phyloP scores from a whole-genome alignment of 768 basidiomycete species.

The Amylocystis lapponica region DNA sequence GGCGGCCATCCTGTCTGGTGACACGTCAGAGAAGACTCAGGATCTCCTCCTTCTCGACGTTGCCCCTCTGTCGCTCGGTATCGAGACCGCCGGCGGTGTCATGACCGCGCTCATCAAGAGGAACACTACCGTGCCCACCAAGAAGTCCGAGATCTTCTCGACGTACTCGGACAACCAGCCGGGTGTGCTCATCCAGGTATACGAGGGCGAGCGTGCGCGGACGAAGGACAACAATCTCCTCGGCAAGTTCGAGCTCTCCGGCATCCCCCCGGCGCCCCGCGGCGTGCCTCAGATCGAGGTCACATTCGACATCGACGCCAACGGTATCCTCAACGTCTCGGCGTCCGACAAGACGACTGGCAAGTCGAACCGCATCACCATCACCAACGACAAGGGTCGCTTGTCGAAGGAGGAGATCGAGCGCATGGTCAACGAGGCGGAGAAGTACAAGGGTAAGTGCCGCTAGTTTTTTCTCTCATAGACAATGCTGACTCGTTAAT shows the following conservation, averaged over 20 bases:
- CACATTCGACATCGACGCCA: conserved; percentile 96
- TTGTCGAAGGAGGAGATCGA: conserved; percentile 97
- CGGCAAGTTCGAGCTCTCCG: conserved; percentile 96
- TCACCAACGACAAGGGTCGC: conserved; percentile 96
- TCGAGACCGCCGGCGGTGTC: conserved; percentile 98
- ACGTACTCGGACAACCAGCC: conserved; percentile 99
- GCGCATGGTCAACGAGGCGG: conserved; percentile 93
- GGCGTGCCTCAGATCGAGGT: conserved; percentile 98
- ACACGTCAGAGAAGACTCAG: conserved; percentile 97
- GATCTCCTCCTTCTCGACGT: conserved; percentile 96
- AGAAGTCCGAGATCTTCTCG: conserved; percentile 98
- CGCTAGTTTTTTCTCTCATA: not conserved
- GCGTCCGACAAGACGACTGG: conserved; percentile 96
- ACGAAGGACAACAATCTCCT: conserved; percentile 99
- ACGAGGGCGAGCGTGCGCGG: conserved; percentile 96
- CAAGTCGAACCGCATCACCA: conserved; percentile 90
- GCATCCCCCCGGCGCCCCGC: conserved; percentile 94
- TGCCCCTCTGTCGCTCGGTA: conserved; percentile 84
- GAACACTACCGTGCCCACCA: conserved; percentile 97
- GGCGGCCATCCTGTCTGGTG: conserved; percentile 95
- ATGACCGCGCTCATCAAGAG: conserved; percentile 99
- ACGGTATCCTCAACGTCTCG: conserved; percentile 94
- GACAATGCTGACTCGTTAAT: conserved; percentile 8
- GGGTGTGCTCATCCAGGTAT: conserved; percentile 96
- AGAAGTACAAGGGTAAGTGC: conserved; percentile 78